Evolutionary conservation across 2,329 filamentous ascomycete species (phyloP).

Genomic region (Graphiopsis chlorocephala): DNA sequence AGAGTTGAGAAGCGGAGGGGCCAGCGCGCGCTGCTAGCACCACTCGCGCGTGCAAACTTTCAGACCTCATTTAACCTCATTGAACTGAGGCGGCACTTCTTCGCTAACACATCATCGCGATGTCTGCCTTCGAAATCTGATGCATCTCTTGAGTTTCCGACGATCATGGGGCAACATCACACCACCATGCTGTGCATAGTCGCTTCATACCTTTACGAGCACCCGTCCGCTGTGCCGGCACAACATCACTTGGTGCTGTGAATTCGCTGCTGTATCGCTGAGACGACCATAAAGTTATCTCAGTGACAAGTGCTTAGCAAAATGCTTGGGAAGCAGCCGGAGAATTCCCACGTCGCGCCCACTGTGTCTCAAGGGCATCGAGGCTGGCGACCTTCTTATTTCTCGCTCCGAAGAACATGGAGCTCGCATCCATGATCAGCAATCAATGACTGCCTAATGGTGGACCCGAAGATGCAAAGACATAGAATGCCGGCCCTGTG

Average conservation of each 20-base stretch:
- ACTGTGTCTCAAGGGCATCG: neutral
- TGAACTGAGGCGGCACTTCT: neutral
- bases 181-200: neutral
- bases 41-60: neutral
- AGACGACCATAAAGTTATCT: neutral
- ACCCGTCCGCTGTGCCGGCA: neutral
- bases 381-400: no score
- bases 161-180: no score
- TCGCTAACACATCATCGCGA: neutral
- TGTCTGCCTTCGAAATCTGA: neutral
- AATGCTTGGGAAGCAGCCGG: neutral
- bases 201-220: neutral
- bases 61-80: slow-evolving; percentile 1
- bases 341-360: neutral
- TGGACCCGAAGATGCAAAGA: no score
- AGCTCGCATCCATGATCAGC: no score
- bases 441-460: no score
- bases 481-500: no score
- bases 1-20: slow-evolving; percentile 2
- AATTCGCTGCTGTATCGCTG: neutral
- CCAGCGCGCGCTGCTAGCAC: neutral
- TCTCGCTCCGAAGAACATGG: no score
- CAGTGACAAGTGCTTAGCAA: neutral
- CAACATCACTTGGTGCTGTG: neutral
- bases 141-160: neutral